Base-by-base conservation (phyloP, 768 basidiomycete genomes). In the Clavulina sp. region DNA sequence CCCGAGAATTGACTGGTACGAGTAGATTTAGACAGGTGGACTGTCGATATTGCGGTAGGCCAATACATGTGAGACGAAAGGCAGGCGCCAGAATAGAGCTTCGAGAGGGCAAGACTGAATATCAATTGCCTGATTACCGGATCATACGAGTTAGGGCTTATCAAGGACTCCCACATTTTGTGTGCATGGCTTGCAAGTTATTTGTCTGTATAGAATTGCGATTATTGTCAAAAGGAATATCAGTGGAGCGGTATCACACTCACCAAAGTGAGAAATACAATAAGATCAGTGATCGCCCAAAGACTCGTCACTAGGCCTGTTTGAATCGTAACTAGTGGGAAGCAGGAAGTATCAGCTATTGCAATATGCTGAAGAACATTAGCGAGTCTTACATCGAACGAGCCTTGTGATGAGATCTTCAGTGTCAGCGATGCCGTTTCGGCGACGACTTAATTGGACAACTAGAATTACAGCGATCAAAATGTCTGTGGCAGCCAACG, bases 271-370 rank as follows among this genome's bases (percentile, higher is more conserved):
- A 46, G 43, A 28, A 13, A 46, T 9, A 46, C 24, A 13, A 46
- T 46, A 9, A 46, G 43, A 26, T 46, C 43, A 26, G 26, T 9
- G 24, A 46, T 46, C 9, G 43, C 43, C 43, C 43, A 46, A 26
- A 46, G 13, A 9, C 13, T 13, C 16, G 43, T 46, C 13, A 46
- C 16, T 9, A 24, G 13, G 26, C 43, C 43, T 9, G 43, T 46
- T 26, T 46, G 43, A 28, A 46, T 46, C 13, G 43, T 46, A 28
- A 46, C 43, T 46, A n/a, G n/a, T n/a, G n/a, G n/a, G n/a, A n/a
- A n/a, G n/a, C n/a, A n/a, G n/a, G n/a, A n/a, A n/a, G n/a, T n/a
- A n/a, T n/a, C n/a, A n/a, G n/a, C n/a, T n/a, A n/a, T n/a, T n/a
- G n/a, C n/a, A n/a, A n/a, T n/a, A n/a, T n/a, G n/a, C n/a, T n/a